Evolutionary conservation across 192 early-diverging fungal genomes (phyloP).

Genomic region (Rhizoclosmatium sp.): DNA sequence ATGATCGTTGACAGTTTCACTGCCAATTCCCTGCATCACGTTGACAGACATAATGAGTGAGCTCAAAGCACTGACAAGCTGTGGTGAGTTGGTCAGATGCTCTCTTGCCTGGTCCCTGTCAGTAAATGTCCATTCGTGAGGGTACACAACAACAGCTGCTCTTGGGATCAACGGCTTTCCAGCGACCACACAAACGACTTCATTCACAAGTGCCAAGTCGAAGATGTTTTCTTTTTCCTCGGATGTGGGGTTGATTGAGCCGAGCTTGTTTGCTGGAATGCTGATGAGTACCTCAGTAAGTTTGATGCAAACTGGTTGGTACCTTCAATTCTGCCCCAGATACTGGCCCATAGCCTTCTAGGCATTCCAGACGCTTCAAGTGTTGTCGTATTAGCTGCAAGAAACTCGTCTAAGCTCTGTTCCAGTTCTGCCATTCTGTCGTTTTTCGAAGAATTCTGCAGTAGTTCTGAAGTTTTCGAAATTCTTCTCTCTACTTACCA

Average conservation of each 20-base stretch:
- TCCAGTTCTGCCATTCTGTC: not conserved
- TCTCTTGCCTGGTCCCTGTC: not conserved
- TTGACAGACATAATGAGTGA: constrained; percentile 13
- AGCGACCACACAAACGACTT: constrained; percentile 6
- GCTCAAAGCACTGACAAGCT: not conserved
- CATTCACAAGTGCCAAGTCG: constrained; percentile 8
- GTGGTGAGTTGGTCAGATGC: constrained; percentile 8
- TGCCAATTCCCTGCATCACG: not conserved
- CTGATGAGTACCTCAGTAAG: too few relatives aligned
- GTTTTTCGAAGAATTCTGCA: too few relatives aligned
- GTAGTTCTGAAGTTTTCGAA: too few relatives aligned
- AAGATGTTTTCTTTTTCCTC: not conserved
- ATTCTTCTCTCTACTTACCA: too few relatives aligned
- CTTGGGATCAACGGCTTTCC: constrained; percentile 5
- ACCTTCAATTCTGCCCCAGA: constrained; percentile 31
- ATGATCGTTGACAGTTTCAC: not conserved
- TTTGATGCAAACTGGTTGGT: too few relatives aligned
- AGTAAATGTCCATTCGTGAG: constrained; percentile 29
- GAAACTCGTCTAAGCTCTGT: constrained; percentile 5
- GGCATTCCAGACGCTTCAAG: constrained; percentile 15
- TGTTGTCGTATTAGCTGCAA: not conserved
- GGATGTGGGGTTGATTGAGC: not conserved
- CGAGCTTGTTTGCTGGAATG: constrained; percentile 5
- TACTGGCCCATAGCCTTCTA: not conserved
- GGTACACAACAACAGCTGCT: constrained; percentile 29